Percentiles rank a stretch among this genome's conserved stretches.
Evolutionary conservation across 2,329 filamentous ascomycete genomes (phyloP).

Genomic region (Colletotrichum falcatum): DNA sequence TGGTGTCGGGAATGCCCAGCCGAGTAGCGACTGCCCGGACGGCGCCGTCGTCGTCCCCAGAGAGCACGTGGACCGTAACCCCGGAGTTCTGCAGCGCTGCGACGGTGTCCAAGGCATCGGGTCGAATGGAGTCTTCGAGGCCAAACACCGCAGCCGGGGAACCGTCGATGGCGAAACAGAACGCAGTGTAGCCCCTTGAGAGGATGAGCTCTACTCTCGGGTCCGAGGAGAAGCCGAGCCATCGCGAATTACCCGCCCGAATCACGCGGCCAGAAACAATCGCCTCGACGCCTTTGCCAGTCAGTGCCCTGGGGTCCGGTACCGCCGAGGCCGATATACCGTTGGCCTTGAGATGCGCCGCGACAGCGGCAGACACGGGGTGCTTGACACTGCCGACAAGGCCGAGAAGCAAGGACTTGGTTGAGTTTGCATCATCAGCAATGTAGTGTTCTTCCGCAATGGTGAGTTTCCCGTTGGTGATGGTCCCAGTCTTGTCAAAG

Average conservation of each 20-base stretch:
- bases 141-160: conserved; percentile 56
- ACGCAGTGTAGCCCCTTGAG: conserved; percentile 54
- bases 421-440: conserved; percentile 15
- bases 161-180: conserved; percentile 59
- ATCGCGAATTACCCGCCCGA: conserved; percentile 63
- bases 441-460: conserved; percentile 54
- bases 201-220: conserved; percentile 51
- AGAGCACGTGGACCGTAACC: conserved; percentile 61
- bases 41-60: conserved; percentile 65
- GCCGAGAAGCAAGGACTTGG: conserved; percentile 34
- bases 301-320: conserved; percentile 51
- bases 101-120: conserved; percentile 55
- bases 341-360: conserved; percentile 52
- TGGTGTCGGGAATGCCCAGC: conserved; percentile 54
- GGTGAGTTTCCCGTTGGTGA: conserved; percentile 70
- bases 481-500: conserved; percentile 85
- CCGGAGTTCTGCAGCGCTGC: conserved; percentile 51
- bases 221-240: conserved; percentile 54
- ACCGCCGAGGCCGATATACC: conserved; percentile 42
- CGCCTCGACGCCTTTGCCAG: conserved; percentile 61
- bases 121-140: conserved; percentile 60
- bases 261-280: conserved; percentile 46
- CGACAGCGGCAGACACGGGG: conserved; percentile 64
- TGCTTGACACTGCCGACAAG: conserved; percentile 58
- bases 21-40: conserved; percentile 55